phyloP scores from a whole-genome alignment of 352 stramenopile species.

The Pythium periplocum region DNA sequence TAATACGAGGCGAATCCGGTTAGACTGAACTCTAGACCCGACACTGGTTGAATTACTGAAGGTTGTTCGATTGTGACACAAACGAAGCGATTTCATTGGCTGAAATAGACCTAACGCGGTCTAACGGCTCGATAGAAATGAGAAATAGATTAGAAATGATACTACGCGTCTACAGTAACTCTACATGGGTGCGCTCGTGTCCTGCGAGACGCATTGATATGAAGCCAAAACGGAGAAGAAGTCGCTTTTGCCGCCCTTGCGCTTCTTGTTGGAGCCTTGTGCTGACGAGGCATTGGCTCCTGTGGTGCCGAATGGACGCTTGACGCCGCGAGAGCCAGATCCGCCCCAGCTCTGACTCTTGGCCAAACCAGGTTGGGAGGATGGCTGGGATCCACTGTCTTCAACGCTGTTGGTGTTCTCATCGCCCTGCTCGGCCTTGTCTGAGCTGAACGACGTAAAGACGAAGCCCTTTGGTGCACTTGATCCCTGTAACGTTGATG shows the following conservation, averaged over 20 bases:
- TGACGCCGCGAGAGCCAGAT: slow-evolving; percentile 4
- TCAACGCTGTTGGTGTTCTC: slow-evolving; percentile 28
- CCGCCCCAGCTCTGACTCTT: slow-evolving; percentile 57
- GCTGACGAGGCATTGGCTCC: slow-evolving; percentile 1
- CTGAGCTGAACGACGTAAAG: slow-evolving; percentile 62
- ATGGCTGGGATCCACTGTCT: slow-evolving; percentile 2
- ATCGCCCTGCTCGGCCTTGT: slow-evolving; percentile 31
- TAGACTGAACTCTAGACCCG: no score
- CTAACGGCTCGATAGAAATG: no score
- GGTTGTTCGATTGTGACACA: no score
- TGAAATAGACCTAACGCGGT: background rate
- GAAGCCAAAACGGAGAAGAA: slow-evolving; percentile 71
- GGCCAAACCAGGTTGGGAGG: slow-evolving; percentile 17
- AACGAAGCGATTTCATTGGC: no score
- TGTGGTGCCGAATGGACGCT: slow-evolving; percentile 21
- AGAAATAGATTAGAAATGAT: slow-evolving; percentile 4
- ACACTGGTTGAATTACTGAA: no score
- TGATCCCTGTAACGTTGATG: background rate
- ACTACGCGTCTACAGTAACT: background rate
- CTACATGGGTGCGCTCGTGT: slow-evolving; percentile 27
- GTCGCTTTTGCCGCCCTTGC: slow-evolving; percentile 20
- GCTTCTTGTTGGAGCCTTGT: slow-evolving; percentile 21
- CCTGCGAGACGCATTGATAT: slow-evolving; percentile 55
- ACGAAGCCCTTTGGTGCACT: slow-evolving; percentile 65
- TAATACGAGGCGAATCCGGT: no score